Evolutionary conservation across 257 asterid species (phyloP).

Genomic region (Penstemon barbatus): DNA sequence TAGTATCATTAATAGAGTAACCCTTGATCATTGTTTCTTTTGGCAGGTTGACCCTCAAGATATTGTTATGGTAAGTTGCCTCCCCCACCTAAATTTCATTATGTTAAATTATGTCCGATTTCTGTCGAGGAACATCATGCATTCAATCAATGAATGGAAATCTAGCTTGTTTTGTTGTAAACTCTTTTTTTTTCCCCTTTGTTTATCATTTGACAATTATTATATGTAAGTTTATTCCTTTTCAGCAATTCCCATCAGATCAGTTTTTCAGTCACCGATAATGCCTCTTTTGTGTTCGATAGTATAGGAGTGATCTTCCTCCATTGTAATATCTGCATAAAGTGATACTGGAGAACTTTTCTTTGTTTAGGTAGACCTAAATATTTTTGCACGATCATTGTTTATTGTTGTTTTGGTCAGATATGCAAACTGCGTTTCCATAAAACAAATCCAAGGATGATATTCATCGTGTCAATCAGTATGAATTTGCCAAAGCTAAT

Average conservation of each 20-base stretch:
- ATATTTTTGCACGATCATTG: neutral
- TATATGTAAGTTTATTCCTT: too few species aligned
- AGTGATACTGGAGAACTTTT: neutral
- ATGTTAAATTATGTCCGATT: slow-evolving; percentile 5
- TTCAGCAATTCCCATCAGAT: too few species aligned
- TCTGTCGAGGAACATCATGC: neutral
- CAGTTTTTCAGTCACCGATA: too few species aligned
- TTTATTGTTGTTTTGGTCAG: slow-evolving; percentile 6
- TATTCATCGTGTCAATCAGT: slow-evolving; percentile 1
- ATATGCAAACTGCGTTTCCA: neutral
- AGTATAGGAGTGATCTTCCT: neutral
- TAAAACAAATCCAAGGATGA: neutral
- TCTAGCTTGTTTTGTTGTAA: slow-evolving; percentile 18
- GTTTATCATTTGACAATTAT: neutral
- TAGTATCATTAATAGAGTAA: slow-evolving; percentile 18
- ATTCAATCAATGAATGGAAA: slow-evolving; percentile 16
- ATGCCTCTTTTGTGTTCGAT: neutral
- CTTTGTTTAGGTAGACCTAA: neutral
- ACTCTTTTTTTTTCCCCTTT: slow-evolving; percentile 24
- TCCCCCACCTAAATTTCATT: slow-evolving; percentile 17
- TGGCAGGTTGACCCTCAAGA: slow-evolving; percentile 97
- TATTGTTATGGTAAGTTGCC: slow-evolving; percentile 82
- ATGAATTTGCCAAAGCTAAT: slow-evolving; percentile 3
- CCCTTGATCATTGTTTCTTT: slow-evolving; percentile 18
- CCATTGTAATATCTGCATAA: neutral